phyloP scores from a whole-genome alignment of 805 yeast species.

The Starmerella potacharoeniae region DNA sequence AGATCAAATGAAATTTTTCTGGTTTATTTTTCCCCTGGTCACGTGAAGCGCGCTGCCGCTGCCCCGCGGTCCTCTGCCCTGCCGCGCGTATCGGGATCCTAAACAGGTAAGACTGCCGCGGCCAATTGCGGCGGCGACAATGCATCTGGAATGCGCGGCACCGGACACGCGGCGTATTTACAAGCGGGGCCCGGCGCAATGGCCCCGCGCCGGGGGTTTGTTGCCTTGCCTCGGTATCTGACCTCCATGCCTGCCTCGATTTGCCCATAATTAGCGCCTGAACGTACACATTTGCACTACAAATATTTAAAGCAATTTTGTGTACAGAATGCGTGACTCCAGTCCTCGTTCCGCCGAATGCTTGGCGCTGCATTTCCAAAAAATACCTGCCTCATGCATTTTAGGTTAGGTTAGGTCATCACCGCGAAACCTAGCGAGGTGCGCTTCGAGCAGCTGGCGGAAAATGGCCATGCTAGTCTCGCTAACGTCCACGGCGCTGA shows the following conservation, averaged over 20 bases:
- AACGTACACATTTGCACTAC: too few species aligned
- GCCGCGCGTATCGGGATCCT: neutral
- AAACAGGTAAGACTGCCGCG: neutral
- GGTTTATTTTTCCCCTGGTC: neutral
- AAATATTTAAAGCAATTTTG: too few species aligned
- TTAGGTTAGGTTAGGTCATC: neutral
- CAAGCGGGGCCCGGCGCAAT: too few species aligned
- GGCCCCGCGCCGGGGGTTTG: too few species aligned
- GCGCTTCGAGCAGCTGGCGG: neutral
- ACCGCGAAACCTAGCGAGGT: neutral
- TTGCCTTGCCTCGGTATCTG: too few species aligned
- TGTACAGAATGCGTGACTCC: too few species aligned
- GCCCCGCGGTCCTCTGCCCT: neutral
- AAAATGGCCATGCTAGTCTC: slow-evolving; percentile 12
- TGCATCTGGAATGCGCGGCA: too few species aligned
- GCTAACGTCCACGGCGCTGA: slow-evolving; percentile 21
- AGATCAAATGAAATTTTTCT: neutral
- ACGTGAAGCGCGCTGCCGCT: neutral
- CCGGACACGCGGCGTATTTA: too few species aligned
- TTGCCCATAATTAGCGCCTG: too few species aligned
- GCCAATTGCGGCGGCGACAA: neutral
- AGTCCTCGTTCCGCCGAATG: too few species aligned
- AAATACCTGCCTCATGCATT: neutral
- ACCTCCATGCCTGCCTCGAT: too few species aligned
- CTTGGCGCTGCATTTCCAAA: neutral